phyloP scores from a whole-genome alignment of 2,329 filamentous ascomycete genomes.

The Pseudopithomyces chartarum region DNA sequence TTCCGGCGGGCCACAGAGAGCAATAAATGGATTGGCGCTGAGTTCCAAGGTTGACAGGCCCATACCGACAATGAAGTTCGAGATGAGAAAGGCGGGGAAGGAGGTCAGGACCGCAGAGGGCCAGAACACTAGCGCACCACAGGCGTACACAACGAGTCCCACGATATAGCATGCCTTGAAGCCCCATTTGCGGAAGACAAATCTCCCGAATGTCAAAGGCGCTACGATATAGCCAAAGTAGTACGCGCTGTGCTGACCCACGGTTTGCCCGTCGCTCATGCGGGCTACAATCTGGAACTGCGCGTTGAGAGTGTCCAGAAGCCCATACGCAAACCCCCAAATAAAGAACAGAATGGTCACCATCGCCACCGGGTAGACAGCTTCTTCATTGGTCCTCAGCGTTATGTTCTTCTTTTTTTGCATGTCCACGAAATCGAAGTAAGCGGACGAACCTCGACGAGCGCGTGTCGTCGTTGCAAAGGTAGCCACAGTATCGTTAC shows the following conservation, averaged over 20 bases:
- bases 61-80: conserved; percentile 66
- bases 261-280: conserved; percentile 65
- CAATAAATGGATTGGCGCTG: conserved; percentile 66
- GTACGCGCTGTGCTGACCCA: conserved; percentile 72
- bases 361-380: conserved; percentile 71
- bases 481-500: conserved; percentile 42
- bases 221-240: conserved; percentile 74
- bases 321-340: conserved; percentile 89
- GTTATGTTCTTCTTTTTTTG: conserved; percentile 70
- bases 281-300: conserved; percentile 67
- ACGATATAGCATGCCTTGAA: conserved; percentile 67
- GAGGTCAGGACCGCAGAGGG: conserved; percentile 67
- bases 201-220: conserved; percentile 67
- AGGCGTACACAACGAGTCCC: conserved; percentile 66
- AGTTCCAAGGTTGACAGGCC: conserved; percentile 66
- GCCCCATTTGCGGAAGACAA: conserved; percentile 62
- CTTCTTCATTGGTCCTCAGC: conserved; percentile 65
- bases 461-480: conserved; percentile 28
- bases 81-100: conserved; percentile 64
- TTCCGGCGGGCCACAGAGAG: conserved; percentile 64
- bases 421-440: conserved; percentile 81
- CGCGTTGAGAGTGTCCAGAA: conserved; percentile 80
- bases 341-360: conserved; percentile 84
- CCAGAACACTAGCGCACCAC: conserved; percentile 67
- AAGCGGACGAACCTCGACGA: conserved; percentile 50